A percentile compares a stretch with the other conserved stretches of the same genome.
phyloP scores from a whole-genome alignment of 2,329 filamentous ascomycete genomes.

The Penicillium occitanis region DNA sequence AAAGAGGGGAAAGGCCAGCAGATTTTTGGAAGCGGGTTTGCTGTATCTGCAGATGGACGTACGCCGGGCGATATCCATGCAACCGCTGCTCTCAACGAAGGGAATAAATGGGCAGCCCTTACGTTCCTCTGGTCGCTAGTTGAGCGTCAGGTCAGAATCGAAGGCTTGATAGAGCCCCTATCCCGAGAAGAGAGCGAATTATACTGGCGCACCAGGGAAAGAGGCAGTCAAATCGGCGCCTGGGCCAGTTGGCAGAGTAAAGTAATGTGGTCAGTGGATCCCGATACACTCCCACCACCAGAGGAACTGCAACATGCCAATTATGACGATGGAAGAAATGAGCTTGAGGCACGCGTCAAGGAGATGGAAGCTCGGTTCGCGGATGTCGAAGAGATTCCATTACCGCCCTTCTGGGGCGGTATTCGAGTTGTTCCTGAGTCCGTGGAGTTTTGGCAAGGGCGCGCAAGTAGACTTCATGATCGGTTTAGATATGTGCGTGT shows the following conservation, averaged over 20 bases:
- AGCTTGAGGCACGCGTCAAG: slow-evolving; percentile 73
- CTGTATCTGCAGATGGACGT: slow-evolving; percentile 15
- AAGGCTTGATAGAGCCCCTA: slow-evolving; percentile 71
- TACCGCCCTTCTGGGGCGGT: slow-evolving; percentile 94
- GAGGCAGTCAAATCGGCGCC: slow-evolving; percentile 81
- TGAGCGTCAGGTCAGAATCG: slow-evolving; percentile 87
- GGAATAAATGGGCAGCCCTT: slow-evolving; percentile 75
- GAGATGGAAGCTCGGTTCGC: slow-evolving; percentile 76
- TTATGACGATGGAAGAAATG: slow-evolving; percentile 65
- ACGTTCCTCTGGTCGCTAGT: slow-evolving; percentile 88
- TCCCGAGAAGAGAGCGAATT: slow-evolving; percentile 67
- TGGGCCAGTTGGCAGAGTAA: slow-evolving; percentile 91
- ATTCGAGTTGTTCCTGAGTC: slow-evolving; percentile 79
- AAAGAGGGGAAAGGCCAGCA: slow-evolving; percentile 52
- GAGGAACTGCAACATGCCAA: slow-evolving; percentile 34
- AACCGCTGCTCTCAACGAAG: slow-evolving; percentile 25
- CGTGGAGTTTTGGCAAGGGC: slow-evolving; percentile 95
- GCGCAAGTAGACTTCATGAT: slow-evolving; percentile 87
- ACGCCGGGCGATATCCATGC: slow-evolving; percentile 20
- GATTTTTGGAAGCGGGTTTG: slow-evolving; percentile 35
- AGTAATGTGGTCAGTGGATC: slow-evolving; percentile 57
- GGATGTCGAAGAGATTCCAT: slow-evolving; percentile 74
- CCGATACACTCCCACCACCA: slow-evolving; percentile 28
- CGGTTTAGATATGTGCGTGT: slow-evolving; percentile 80
- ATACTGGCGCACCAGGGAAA: slow-evolving; percentile 65